Evolutionary conservation across 768 basidiomycete genomes (phyloP).

Genomic region (Russula sp.): DNA sequence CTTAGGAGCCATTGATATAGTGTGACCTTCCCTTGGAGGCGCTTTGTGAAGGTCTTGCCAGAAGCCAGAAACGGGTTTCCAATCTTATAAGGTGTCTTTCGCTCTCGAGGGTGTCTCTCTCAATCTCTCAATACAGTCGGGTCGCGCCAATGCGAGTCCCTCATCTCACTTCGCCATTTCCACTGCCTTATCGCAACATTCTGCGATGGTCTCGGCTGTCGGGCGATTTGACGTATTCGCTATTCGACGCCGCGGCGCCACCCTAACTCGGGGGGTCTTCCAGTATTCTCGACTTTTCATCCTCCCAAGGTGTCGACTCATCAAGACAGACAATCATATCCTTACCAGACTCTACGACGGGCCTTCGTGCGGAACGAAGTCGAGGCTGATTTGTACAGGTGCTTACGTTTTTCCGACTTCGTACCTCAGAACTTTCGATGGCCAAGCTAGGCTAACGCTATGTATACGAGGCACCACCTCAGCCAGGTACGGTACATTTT

Average conservation of each 20-base stretch:
- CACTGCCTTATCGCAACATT: background rate
- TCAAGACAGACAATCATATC: slow-evolving; percentile 16
- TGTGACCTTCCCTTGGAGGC: background rate
- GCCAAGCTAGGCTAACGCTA: slow-evolving; percentile 33
- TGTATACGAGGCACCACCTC: background rate
- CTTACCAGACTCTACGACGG: slow-evolving; percentile 18
- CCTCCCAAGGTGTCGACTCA: slow-evolving; percentile 5
- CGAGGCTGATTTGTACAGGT: slow-evolving; percentile 13
- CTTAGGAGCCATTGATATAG: background rate
- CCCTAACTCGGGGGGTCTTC: slow-evolving; percentile 35
- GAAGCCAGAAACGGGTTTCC: background rate
- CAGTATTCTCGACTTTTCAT: slow-evolving; percentile 24
- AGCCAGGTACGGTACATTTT: background rate
- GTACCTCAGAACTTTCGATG: slow-evolving; percentile 37
- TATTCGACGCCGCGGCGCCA: slow-evolving; percentile 32
- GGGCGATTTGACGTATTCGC: slow-evolving; percentile 49
- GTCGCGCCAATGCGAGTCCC: background rate
- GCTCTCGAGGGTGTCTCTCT: background rate
- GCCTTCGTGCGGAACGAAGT: slow-evolving; percentile 19
- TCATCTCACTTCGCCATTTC: background rate
- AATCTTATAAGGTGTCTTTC: background rate
- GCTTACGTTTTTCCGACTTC: slow-evolving; percentile 23
- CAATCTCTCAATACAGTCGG: background rate
- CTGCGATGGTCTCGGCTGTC: background rate
- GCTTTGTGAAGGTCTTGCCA: background rate